Evolutionary conservation across 805 yeast genomes (phyloP), one percentile per base, ranked within the genome.

Genomic region (Wickerhamiella lipophila): DNA sequence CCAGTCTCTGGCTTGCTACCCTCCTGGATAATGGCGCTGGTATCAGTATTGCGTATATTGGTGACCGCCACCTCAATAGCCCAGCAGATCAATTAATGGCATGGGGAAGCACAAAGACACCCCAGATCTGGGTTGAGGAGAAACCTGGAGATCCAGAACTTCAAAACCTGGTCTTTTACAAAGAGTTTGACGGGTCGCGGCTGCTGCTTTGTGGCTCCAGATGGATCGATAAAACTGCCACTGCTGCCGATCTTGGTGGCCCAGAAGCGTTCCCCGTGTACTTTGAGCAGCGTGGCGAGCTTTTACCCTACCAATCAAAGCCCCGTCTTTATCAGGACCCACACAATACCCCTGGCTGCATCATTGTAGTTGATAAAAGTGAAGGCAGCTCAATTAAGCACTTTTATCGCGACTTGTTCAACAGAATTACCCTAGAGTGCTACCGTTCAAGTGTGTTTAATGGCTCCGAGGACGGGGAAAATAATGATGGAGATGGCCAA

Each of bases 161-260:
- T 13, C 38, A 47, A n/a, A 6, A 16, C 11, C 40, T 57, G 21
- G 50, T 57, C 1, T 57, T 56, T 29, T 30, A 55, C 30, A 57
- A 57, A 46, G 49, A 46, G 44, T 56, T 81, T 1, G 59, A 60
- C 3, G 56, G 64, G 0, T 81, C 78, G 59, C 61, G 68, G 4
- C 60, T 85, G n/a, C 64, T 61, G n/a, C 94, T 95, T 1, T 64
- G 82, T 16, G 74, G 83, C 0, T 83, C 83, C 56, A 60, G 71
- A 3, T 63, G 70, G 16, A 77, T 82, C 1, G 62, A 21, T 6
- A 41, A 34, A 16, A 7, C 12, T 13, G 45, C 32, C 3, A 25
- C 41, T 12, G 23, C 36, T 18, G 34, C 13, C 4, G 40, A 29
- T 8, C 2, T 32, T 2, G 38, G 35, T 27, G 44, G 44, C 16